Percentiles rank a stretch among this genome's conserved stretches.
Conservation (phyloP, 2,329 filamentous ascomycete genomes). For the Dothistroma septosporum region DNA sequence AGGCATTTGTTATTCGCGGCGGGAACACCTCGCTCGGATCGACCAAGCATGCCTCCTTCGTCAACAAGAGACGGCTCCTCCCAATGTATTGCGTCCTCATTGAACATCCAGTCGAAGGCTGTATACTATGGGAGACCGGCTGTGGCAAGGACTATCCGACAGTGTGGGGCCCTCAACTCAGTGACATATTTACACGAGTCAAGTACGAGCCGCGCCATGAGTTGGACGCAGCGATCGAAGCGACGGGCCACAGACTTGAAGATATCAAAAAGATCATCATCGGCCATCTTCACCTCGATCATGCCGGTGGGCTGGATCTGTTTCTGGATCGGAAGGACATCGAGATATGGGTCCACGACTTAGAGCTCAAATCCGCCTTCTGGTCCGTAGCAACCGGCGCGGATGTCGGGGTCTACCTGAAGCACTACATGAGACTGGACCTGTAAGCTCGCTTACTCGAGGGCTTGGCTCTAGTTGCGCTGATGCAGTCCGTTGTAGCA, state of each 20-base stretch:
- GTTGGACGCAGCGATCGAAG: constrained; percentile 34
- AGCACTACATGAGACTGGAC: constrained; percentile 35
- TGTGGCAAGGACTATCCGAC: constrained; percentile 34
- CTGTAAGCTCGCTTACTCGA: constrained; percentile 21
- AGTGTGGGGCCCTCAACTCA: constrained; percentile 33
- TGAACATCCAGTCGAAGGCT: constrained; percentile 42
- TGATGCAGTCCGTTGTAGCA: constrained; percentile 19
- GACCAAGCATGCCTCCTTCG: constrained; percentile 35
- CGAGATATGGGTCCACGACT: constrained; percentile 35
- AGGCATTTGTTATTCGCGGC: constrained; percentile 44
- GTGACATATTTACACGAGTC: constrained; percentile 35
- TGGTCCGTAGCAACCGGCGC: constrained; percentile 36
- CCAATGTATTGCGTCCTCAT: constrained; percentile 44
- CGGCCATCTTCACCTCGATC: constrained; percentile 36
- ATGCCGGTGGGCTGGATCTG: constrained; percentile 34
- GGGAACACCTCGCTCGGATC: constrained; percentile 38
- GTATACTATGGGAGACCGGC: constrained; percentile 47
- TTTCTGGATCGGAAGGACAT: constrained; percentile 35
- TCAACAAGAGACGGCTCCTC: constrained; percentile 42
- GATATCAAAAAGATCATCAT: constrained; percentile 38
- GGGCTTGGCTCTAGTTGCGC: neutral
- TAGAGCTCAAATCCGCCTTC: constrained; percentile 33
- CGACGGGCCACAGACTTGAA: constrained; percentile 34
- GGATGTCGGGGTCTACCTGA: constrained; percentile 35
- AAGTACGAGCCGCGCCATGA: constrained; percentile 35